Evolutionary conservation across 2,329 filamentous ascomycete genomes (phyloP), one percentile per base, ranked within the genome.

Genomic region (Xylaria hypoxylon): DNA sequence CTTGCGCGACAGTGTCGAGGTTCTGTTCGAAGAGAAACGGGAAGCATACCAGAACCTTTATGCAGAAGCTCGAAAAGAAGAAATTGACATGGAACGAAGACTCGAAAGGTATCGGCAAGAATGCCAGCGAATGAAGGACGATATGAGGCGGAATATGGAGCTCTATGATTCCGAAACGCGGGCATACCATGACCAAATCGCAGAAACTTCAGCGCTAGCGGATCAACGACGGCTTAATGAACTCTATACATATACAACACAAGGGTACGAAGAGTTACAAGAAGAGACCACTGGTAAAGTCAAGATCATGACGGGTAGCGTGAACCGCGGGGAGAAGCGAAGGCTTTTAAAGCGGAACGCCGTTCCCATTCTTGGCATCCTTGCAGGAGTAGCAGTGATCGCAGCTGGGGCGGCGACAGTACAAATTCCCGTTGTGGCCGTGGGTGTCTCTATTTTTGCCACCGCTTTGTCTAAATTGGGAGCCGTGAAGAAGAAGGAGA

Each of bases 211-310:
- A 26, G 19, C 44, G 22, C 22, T 47, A 11, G 44, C 44, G 19
- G 19, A 47, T 11, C 44, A 5, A 47, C 17, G 10, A 47, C n/a
- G 10, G n/a, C 22, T 47, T 8, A 17, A 47, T 22, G 44, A 47
- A 19, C n/a, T 47, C 19, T 24, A 47, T 47, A 26, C 2, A 22
- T 19, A 19, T 47, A 47, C n/a, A 17, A 47, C 22, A 13, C 17
- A 47, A 13, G 22, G 44, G 7, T 47, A 47, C 44, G 44, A 26
- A 47, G 44, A 47, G n/a, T 7, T 47, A 24, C 44, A 47, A 47
- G n/a, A 47, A 19, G 44, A 47, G 19, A 26, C 17, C 44, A 47
- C 2, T 22, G n/a, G 4, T 22, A 47, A 47, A 26, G n/a, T 47
- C n/a, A 47, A 47, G 44, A 26, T 3, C 44, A 26, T 26, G 44